Percentiles rank a stretch among this genome's conserved stretches.
Conservation (phyloP, 345 rosid genomes). For the Eucalyptus victrix region DNA sequence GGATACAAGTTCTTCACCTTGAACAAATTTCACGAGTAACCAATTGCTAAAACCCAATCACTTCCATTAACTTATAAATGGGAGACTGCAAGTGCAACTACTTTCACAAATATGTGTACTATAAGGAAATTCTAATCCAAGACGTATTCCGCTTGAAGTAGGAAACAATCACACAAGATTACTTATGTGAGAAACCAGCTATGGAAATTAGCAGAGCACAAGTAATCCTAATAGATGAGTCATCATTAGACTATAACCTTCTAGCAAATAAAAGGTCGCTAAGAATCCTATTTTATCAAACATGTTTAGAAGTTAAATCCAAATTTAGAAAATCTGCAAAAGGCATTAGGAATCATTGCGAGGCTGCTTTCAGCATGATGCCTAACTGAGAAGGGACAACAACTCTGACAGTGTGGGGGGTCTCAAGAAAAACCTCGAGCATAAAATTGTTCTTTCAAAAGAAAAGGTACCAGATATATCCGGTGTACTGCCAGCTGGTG, state of each 20-base stretch:
- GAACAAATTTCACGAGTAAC: neutral
- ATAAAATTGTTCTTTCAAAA: neutral
- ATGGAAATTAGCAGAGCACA: neutral
- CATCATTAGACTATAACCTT: neutral
- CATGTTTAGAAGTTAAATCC: neutral
- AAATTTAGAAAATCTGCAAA: neutral
- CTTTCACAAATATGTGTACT: neutral
- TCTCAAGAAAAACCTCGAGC: neutral
- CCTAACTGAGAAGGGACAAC: neutral
- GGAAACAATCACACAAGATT: neutral
- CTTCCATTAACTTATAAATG: neutral
- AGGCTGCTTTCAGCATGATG: neutral
- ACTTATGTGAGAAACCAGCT: neutral
- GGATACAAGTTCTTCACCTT: neutral
- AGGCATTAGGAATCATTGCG: neutral
- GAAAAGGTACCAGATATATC: slow-evolving; percentile 20
- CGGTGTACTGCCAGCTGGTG: slow-evolving; percentile 16
- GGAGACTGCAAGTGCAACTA: neutral
- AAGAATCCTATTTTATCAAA: neutral
- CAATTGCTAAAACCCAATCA: neutral
- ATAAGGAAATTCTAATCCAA: neutral
- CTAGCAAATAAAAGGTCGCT: neutral
- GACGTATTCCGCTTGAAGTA: neutral
- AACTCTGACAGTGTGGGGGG: neutral
- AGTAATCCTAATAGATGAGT: neutral